Conservation (phyloP, 2,329 filamentous ascomycete genomes). For the Neofusicoccum umdonicola region DNA sequence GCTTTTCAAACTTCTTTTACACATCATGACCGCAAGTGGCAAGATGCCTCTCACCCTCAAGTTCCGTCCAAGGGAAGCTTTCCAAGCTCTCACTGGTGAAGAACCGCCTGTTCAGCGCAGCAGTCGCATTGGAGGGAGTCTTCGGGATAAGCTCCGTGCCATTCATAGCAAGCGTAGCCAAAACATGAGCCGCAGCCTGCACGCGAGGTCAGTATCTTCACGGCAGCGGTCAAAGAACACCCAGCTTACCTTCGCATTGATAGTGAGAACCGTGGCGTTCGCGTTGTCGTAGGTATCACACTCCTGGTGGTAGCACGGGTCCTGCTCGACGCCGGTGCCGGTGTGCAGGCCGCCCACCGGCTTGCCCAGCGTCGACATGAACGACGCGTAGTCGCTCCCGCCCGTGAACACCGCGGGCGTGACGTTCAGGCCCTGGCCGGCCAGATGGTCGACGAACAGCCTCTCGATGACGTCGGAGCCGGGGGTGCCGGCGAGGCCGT, state of each 20-base stretch:
- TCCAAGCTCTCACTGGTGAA: slow-evolving; percentile 22
- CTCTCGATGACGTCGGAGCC: slow-evolving; percentile 36
- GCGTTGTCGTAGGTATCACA: slow-evolving; percentile 37
- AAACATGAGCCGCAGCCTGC: slow-evolving; percentile 33
- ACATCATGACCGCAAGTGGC: slow-evolving; percentile 33
- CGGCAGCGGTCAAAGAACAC: neutral
- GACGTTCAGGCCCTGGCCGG: slow-evolving; percentile 25
- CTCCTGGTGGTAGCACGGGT: slow-evolving; percentile 38
- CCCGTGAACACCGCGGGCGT: slow-evolving; percentile 32
- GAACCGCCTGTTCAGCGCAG: slow-evolving; percentile 29
- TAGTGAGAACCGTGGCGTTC: slow-evolving; percentile 31
- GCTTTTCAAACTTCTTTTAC: slow-evolving; percentile 16
- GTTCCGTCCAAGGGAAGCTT: slow-evolving; percentile 25
- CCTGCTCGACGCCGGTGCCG: slow-evolving; percentile 27
- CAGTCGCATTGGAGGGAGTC: slow-evolving; percentile 32
- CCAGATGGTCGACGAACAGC: slow-evolving; percentile 32
- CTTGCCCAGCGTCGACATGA: slow-evolving; percentile 35
- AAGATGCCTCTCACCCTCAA: slow-evolving; percentile 28
- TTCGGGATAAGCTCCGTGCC: slow-evolving; percentile 35
- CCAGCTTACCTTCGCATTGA: slow-evolving; percentile 30
- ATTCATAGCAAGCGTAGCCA: slow-evolving; percentile 31
- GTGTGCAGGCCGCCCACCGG: slow-evolving; percentile 39
- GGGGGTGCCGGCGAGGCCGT: slow-evolving; percentile 23
- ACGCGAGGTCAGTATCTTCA: neutral
- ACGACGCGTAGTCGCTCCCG: slow-evolving; percentile 31